Evolutionary conservation across 2,329 filamentous ascomycete species (phyloP).

Genomic region (Lasiodiplodia gonubiensis): DNA sequence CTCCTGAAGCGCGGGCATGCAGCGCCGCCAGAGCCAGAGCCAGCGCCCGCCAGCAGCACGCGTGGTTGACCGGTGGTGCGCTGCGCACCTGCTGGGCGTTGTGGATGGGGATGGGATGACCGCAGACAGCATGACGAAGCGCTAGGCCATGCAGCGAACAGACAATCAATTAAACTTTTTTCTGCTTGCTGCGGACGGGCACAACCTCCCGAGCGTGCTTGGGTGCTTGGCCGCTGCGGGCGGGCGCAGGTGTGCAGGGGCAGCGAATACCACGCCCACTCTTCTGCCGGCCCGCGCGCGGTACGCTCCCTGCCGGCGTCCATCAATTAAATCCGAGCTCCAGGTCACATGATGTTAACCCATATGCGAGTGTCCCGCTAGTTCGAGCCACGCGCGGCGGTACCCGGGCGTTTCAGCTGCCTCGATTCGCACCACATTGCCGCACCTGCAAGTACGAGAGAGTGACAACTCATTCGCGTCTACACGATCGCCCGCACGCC

Average conservation of each 20-base stretch:
- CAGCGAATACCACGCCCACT: not conserved
- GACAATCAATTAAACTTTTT: constrained; percentile 29
- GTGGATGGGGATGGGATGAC: constrained; percentile 18
- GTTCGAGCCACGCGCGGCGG: constrained; percentile 16
- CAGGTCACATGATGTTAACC: constrained; percentile 30
- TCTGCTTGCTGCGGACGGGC: constrained; percentile 28
- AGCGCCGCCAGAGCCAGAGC: constrained; percentile 2
- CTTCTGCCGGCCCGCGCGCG: not conserved
- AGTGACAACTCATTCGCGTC: constrained; percentile 26
- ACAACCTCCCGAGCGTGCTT: constrained; percentile 28
- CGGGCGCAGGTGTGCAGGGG: constrained; percentile 5
- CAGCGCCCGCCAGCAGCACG: not conserved
- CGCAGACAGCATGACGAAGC: constrained; percentile 27
- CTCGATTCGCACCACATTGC: constrained; percentile 28
- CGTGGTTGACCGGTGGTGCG: constrained; percentile 7
- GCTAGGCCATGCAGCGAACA: constrained; percentile 19
- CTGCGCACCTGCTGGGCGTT: constrained; percentile 4
- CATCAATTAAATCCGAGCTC: constrained; percentile 8
- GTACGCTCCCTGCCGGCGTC: constrained; percentile 4
- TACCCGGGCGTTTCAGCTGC: constrained; percentile 27
- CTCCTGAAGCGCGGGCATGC: constrained; percentile 23
- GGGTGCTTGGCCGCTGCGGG: constrained; percentile 20
- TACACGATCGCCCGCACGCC: constrained; percentile 21
- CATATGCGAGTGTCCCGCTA: constrained; percentile 29
- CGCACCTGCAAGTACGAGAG: constrained; percentile 25